Base-by-base conservation (phyloP, 2,329 filamentous ascomycete genomes). In the Metarhizium anisopliae region DNA sequence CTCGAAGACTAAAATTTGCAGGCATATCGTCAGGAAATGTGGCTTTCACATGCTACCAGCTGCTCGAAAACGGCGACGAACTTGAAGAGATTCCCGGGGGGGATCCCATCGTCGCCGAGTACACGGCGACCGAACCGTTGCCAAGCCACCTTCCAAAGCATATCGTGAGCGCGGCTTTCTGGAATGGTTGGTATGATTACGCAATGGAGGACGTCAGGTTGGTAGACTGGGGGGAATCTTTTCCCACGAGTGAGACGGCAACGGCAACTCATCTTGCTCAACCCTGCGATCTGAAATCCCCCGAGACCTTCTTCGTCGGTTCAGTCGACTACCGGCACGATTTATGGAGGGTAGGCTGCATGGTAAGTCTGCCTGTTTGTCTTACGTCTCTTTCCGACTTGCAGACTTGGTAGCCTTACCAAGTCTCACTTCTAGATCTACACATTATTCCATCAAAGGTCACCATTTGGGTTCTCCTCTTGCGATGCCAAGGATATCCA, bases 151-250 rank as follows among this genome's bases (percentile, higher is more conserved):
- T 42, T 5, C 40, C 7, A 52, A 14, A 25, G 47, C 14, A 6
- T 0, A 56, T 52, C 6, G 36, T 54, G 30, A 13, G 40, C 1
- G 6, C 58, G 25, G 52, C 56, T 3, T 10, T 1, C 51, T 50
- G 36, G 16, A 51, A 25, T 25, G 11, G n/a, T 1, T 49, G 47
- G 5, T 56, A 50, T 53, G 42, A 35, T 42, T 51, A 52, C 10
- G 16, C 30, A 10, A 25, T 49, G 4, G 58, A 58, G 50, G 56
- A 59, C n/a, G 43, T 56, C 13, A 40, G 56, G 7, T 6, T 59
- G 11, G 13, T 58, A 13, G 58, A 59, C 32, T 58, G 56, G 58
- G 54, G 52, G 20, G 56, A 53, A n/a, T 47, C 56, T 2, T 59
- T 58, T 16, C 50, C 52, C 16, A 35, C 45, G 3, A 18, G 51